These are phyloP conservation scores for Endotrypanum monterogeii DNA, from an alignment of 208 protist species.

Conservation along the genomic window DNA sequence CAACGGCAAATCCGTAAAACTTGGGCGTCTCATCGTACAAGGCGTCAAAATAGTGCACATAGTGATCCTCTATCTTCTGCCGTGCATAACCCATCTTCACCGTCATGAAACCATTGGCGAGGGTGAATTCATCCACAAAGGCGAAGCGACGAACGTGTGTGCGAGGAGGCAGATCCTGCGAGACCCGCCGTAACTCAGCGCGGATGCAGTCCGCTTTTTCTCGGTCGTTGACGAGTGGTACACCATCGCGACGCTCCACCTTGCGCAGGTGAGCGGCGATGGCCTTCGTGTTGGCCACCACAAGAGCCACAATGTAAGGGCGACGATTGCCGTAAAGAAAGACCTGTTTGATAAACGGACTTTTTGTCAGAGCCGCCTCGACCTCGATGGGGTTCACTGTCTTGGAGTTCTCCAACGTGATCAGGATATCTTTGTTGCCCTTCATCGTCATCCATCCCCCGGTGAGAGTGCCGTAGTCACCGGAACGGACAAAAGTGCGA, in stretches of 20 bases:
- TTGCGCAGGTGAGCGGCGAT: conserved; percentile 87
- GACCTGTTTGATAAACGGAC: conserved; percentile 87
- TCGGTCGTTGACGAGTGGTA: conserved; percentile 86
- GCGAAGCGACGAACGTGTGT: conserved; percentile 87
- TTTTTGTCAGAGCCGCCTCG: conserved; percentile 76
- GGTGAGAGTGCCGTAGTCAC: conserved; percentile 87
- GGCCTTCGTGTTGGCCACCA: conserved; percentile 85
- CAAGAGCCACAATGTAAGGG: conserved; percentile 77
- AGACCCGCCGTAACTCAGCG: conserved; percentile 80
- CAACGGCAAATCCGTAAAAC: conserved; percentile 92
- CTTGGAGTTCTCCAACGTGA: conserved; percentile 81
- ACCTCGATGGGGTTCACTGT: conserved; percentile 83
- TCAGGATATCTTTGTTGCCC: conserved; percentile 84
- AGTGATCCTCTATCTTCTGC: conserved; percentile 85
- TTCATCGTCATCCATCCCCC: conserved; percentile 88
- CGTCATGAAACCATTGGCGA: conserved; percentile 90
- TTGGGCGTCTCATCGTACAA: conserved; percentile 91
- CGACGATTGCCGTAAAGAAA: conserved; percentile 79
- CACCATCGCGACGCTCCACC: conserved; percentile 87
- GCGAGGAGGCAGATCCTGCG: conserved; percentile 72
- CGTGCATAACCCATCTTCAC: conserved; percentile 88
- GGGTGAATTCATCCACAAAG: conserved; percentile 90
- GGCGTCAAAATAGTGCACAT: conserved; percentile 90
- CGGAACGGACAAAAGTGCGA: conserved; percentile 89
- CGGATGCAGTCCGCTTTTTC: conserved; percentile 91